These are phyloP conservation scores for Fusarium compactum DNA, from an alignment of 2,329 filamentous ascomycete genomes.

Conservation along the genomic window DNA sequence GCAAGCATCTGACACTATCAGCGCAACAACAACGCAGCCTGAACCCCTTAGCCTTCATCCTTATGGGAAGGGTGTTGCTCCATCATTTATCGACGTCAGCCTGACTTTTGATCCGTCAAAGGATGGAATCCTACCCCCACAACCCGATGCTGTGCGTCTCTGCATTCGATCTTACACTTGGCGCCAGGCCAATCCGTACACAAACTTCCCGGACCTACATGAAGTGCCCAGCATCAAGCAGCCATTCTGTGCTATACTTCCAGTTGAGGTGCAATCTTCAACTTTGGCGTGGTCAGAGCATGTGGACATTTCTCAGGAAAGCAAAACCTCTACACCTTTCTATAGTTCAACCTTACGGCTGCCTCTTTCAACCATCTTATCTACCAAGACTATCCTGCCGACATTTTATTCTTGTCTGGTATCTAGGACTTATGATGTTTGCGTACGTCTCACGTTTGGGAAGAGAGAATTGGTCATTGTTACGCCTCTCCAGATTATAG, in stretches of 20 bases:
- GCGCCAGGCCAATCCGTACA: not conserved
- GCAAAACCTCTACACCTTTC: not conserved
- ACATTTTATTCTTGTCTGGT: constrained; percentile 3
- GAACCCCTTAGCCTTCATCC: not conserved
- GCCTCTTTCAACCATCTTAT: not conserved
- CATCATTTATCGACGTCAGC: not conserved
- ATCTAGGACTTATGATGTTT: not conserved
- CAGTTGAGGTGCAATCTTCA: not conserved
- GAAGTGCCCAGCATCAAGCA: not conserved
- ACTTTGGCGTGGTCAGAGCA: not conserved
- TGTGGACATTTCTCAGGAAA: not conserved
- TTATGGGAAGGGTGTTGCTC: not conserved
- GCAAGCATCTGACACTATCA: not conserved
- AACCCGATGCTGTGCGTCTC: not conserved
- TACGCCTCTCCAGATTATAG: too few relatives aligned
- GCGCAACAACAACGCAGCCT: not conserved
- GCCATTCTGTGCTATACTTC: not conserved
- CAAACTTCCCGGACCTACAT: not conserved
- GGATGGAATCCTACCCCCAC: not conserved
- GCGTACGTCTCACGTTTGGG: too few relatives aligned
- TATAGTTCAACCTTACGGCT: not conserved
- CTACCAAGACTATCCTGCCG: not conserved
- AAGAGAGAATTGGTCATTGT: too few relatives aligned
- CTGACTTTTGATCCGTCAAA: not conserved
- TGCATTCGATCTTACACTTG: not conserved